These are phyloP conservation scores for Umbelopsis isabellina DNA, from an alignment of 192 early-diverging fungal species.

Conservation along the genomic window DNA sequence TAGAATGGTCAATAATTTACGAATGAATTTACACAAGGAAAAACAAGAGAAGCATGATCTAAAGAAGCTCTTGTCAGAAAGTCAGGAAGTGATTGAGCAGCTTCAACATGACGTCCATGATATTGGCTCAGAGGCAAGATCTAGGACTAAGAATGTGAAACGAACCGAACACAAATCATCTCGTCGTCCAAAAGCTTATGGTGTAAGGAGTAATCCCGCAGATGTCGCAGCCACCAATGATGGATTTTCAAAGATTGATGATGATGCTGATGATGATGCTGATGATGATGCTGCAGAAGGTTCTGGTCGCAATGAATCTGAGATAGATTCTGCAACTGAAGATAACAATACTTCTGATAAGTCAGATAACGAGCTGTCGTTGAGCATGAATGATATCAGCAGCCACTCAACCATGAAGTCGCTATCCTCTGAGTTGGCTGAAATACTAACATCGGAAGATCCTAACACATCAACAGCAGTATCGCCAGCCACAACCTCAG, in stretches of 20 bases:
- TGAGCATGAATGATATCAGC: not conserved
- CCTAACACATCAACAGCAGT: not conserved
- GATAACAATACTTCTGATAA: not conserved
- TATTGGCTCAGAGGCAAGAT: not conserved
- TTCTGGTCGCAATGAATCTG: not conserved
- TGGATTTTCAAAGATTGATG: not conserved
- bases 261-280: too few relatives aligned
- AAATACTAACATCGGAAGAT: not conserved
- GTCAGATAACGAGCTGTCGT: not conserved
- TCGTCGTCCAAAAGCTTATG: not conserved
- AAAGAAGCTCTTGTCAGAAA: constrained; percentile 54
- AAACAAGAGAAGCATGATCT: constrained; percentile 57
- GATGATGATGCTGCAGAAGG: not conserved
- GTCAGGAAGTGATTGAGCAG: constrained; percentile 58
- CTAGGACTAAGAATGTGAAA: not conserved
- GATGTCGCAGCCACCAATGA: not conserved
- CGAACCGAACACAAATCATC: not conserved
- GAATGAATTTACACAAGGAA: constrained; percentile 52
- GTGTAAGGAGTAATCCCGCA: not conserved
- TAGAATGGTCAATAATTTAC: constrained; percentile 56
- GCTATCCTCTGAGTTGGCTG: not conserved
- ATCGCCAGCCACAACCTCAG: not conserved
- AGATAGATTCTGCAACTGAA: not conserved
- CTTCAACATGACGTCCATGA: constrained; percentile 46
- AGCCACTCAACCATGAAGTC: not conserved